Base-by-base conservation (phyloP, 768 basidiomycete species). In the Mycena vitilis region DNA sequence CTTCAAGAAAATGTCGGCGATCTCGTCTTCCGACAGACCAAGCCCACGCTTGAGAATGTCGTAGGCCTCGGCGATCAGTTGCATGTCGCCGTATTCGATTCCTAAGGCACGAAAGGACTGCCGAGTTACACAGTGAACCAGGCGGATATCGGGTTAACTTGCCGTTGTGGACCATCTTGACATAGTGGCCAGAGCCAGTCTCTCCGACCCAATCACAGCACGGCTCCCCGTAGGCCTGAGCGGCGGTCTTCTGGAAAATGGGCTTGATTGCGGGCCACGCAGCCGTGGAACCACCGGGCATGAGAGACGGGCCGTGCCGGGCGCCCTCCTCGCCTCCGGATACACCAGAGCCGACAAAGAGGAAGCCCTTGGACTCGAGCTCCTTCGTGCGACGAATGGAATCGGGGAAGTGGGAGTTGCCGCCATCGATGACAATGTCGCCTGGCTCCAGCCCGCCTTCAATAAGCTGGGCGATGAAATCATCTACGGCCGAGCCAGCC, bases 121-220 rank as follows among this genome's bases (percentile, higher is more conserved):
- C 58, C 45, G 47, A 60, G 38, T 60, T 63, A 65, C 53, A 64
- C 47, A 45, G 16, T 60, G 23, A 53, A 30, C 51, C 53, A 66
- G 45, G 30, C 38, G 8, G 58, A 45, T 74, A 66, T 61, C 63
- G 66, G 61, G 72, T 67, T 58, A 62, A 78, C 78, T 76, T 79
- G 91, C 95, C 95, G 66, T 95, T 95, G 85, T 99, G 97, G 70
- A 99, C 97, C 97, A 99, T 99, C 87, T 99, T 99, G 82, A 99
- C 97, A 81, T 99, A 99, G 86, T 99, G 97, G 37, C 95, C 96
- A 55, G 94, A 86, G 67, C 96, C 98, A 69, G 91, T 92, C 82
- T 96, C 94, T 53, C 98, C 98, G 75, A 99, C 97, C 98, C 98
- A 99, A 84, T 99, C 98, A 79, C 97, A 98, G 86, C 98, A 99